Evolutionary conservation across 768 basidiomycete genomes (phyloP).

Genomic region (Kwoniella sp.): DNA sequence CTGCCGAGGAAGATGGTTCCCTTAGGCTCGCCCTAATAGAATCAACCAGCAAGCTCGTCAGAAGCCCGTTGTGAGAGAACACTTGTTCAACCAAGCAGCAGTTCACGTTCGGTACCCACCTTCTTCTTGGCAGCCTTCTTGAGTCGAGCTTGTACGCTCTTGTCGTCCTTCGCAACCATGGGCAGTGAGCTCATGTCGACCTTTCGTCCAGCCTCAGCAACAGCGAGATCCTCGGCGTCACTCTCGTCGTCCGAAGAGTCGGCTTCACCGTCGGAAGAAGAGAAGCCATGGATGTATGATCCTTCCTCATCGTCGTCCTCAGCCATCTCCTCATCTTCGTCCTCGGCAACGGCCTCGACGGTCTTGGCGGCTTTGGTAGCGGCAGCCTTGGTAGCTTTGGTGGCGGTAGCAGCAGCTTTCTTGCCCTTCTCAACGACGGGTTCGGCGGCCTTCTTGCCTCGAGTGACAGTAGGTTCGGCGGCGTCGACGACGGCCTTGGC

Average conservation of each 20-base stretch:
- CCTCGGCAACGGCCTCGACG: conserved; percentile 22
- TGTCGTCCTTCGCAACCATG: conserved; percentile 85
- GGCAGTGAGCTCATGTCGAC: conserved; percentile 75
- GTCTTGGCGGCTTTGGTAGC: conserved; percentile 29
- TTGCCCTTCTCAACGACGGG: conserved; percentile 24
- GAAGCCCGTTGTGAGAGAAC: too few species aligned
- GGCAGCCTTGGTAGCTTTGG: conserved; percentile 42
- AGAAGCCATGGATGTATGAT: conserved; percentile 59
- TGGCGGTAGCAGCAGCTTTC: conserved; percentile 16
- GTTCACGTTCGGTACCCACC: too few species aligned
- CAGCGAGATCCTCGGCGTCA: conserved; percentile 61
- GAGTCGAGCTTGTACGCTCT: conserved; percentile 65
- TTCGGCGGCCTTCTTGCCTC: conserved; percentile 13
- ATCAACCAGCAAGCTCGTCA: background rate
- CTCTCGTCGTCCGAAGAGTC: conserved; percentile 68
- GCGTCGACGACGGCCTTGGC: conserved; percentile 23
- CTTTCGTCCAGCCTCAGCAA: conserved; percentile 47
- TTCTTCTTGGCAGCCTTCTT: conserved; percentile 65
- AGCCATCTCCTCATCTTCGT: conserved; percentile 31
- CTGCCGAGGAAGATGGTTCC: conserved; percentile 88
- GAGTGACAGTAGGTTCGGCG: conserved; percentile 13
- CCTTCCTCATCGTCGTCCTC: conserved; percentile 43
- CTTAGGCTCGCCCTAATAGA: conserved; percentile 66
- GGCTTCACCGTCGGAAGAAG: conserved; percentile 61
- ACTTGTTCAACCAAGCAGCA: too few species aligned